Conservation (phyloP, 2,329 filamentous ascomycete species). For the Colletotrichum sp. region DNA sequence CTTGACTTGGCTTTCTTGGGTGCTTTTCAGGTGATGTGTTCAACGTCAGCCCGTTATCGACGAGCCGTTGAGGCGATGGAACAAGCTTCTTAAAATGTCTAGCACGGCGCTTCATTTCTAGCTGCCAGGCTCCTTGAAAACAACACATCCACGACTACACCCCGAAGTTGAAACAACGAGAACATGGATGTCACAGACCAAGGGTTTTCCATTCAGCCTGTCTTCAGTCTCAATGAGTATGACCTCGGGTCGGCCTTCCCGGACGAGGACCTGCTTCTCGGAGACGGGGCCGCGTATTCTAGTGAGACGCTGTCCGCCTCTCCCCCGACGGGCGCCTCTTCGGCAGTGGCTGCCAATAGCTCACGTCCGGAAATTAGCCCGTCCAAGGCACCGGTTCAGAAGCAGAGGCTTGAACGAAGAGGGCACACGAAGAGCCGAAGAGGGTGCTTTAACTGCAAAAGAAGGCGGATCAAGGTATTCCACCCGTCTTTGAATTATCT, state of each 20-base stretch:
- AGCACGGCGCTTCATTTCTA: neutral
- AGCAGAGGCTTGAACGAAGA: conserved; percentile 54
- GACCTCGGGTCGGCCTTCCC: conserved; percentile 44
- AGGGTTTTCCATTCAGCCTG: conserved; percentile 28
- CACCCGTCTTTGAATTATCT: neutral
- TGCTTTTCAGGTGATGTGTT: neutral
- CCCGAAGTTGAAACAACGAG: neutral
- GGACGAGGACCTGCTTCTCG: conserved; percentile 18
- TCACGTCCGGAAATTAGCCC: neutral
- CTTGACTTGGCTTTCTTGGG: neutral
- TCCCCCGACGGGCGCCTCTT: neutral
- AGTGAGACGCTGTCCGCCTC: conserved; percentile 31
- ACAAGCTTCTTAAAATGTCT: neutral
- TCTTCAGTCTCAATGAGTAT: conserved; percentile 34
- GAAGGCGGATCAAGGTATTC: conserved; percentile 64
- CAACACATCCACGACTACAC: neutral
- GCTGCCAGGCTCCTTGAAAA: neutral
- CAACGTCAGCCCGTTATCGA: neutral
- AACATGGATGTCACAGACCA: neutral
- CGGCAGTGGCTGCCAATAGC: neutral
- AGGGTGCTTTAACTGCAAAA: conserved; percentile 72
- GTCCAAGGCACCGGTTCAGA: conserved; percentile 24
- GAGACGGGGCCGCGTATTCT: conserved; percentile 26
- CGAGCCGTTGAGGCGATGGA: neutral
- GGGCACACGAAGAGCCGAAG: conserved; percentile 70